Conservation (phyloP, 1,284 basidiomycete genomes). For the Tausonia pullulans region DNA sequence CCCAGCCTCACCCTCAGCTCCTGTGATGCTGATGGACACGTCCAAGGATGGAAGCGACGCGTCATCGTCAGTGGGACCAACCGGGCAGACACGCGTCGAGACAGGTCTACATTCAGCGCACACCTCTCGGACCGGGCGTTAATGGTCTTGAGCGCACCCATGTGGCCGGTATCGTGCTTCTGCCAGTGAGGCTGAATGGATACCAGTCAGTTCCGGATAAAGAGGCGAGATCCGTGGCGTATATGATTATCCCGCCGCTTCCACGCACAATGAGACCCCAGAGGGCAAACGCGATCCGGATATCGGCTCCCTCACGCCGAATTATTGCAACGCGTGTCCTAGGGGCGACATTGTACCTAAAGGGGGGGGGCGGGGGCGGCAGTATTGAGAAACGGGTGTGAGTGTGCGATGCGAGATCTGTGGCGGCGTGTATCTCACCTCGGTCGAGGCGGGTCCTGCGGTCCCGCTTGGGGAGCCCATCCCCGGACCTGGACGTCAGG, state of each 20-base stretch:
- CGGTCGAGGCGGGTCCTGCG: background rate
- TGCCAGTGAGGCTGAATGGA: slow-evolving; percentile 1
- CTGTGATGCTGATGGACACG: background rate
- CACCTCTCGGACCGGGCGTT: slow-evolving; percentile 7
- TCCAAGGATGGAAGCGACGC: background rate
- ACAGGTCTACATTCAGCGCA: no score
- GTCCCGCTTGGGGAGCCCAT: background rate
- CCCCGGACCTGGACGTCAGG: background rate
- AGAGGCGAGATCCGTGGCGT: no score
- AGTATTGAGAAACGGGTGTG: background rate
- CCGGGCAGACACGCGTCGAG: background rate
- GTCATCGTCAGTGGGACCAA: background rate
- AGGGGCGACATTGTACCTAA: slow-evolving; percentile 6
- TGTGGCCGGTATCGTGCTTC: background rate
- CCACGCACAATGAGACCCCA: background rate
- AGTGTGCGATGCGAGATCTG: background rate
- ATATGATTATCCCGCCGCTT: no score
- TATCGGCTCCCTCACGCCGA: background rate
- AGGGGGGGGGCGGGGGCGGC: background rate
- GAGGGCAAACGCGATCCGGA: background rate
- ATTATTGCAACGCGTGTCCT: slow-evolving; percentile 3
- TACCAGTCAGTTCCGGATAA: no score
- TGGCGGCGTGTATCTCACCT: background rate
- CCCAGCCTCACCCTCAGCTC: background rate
- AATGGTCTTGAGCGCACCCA: slow-evolving; percentile 8